These are phyloP conservation scores for Jatropha podagrica DNA, from an alignment of 441 rosid species.

Conservation along the genomic window DNA sequence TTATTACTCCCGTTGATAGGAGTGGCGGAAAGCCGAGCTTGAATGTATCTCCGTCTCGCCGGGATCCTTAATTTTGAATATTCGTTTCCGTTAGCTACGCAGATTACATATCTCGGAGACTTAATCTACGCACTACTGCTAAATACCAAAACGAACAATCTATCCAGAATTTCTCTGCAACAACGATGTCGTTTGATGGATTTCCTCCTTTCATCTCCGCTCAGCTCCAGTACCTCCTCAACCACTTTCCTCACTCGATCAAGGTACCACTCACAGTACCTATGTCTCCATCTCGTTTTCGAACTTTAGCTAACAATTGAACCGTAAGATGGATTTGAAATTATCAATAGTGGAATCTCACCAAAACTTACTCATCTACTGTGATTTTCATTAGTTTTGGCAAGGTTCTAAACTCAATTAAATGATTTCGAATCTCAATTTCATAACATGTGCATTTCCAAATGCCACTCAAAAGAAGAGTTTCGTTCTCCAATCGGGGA, in stretches of 20 bases:
- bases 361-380: background rate
- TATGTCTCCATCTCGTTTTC: background rate
- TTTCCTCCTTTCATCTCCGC: conserved; percentile 70
- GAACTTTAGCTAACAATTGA: background rate
- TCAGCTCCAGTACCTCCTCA: conserved; percentile 82
- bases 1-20: too few species aligned
- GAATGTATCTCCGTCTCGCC: too few species aligned
- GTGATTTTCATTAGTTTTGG: background rate
- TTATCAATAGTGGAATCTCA: background rate
- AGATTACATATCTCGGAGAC: background rate
- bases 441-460: too few species aligned
- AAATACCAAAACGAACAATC: background rate
- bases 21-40: too few species aligned
- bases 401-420: background rate
- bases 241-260: conserved; percentile 53
- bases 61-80: background rate
- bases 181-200: conserved; percentile 56
- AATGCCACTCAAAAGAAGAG: conserved; percentile 11
- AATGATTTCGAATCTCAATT: background rate
- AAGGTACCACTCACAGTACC: conserved; percentile 40
- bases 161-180: background rate
- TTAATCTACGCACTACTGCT: background rate
- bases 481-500: conserved; percentile 18
- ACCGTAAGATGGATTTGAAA: background rate
- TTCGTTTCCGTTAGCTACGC: background rate